These are phyloP conservation scores for Eudorina sp. DNA, from an alignment of 139 green algal species.

Conservation along the genomic window DNA sequence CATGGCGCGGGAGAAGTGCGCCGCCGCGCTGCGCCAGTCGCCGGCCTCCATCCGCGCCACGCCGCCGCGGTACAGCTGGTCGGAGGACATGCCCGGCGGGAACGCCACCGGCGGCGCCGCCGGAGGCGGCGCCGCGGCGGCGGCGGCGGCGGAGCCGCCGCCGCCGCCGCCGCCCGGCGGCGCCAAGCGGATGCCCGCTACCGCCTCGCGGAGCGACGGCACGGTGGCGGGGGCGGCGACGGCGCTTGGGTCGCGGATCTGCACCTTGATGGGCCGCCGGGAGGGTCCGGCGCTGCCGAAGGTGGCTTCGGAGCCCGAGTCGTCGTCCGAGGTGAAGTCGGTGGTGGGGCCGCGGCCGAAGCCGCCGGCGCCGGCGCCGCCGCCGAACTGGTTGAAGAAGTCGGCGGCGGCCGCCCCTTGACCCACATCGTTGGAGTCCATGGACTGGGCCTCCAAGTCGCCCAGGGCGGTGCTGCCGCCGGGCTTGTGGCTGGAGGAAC, in stretches of 20 bases:
- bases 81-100: slow-evolving; percentile 32
- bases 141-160: not conserved
- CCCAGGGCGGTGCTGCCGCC: slow-evolving; percentile 1
- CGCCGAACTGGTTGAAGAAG: slow-evolving; percentile 16
- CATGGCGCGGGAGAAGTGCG: slow-evolving; percentile 48
- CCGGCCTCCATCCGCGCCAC: slow-evolving; percentile 47
- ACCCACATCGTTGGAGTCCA: slow-evolving; percentile 27
- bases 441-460: slow-evolving; percentile 14
- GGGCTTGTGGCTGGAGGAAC: not conserved
- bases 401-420: slow-evolving; percentile 31
- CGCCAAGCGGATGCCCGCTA: not conserved
- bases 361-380: not conserved
- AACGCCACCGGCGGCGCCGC: slow-evolving; percentile 15
- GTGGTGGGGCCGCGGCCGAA: not conserved
- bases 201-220: not conserved
- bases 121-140: not conserved
- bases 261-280: slow-evolving; percentile 26
- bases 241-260: slow-evolving; percentile 23
- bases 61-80: slow-evolving; percentile 40
- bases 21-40: slow-evolving; percentile 37
- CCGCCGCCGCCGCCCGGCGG: not conserved
- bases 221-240: not conserved
- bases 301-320: slow-evolving; percentile 6
- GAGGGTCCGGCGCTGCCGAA: not conserved
- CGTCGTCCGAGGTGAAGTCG: slow-evolving; percentile 11